Evolutionary conservation across 805 yeast genomes (phyloP).

Genomic region (Clavispora asparagi): DNA sequence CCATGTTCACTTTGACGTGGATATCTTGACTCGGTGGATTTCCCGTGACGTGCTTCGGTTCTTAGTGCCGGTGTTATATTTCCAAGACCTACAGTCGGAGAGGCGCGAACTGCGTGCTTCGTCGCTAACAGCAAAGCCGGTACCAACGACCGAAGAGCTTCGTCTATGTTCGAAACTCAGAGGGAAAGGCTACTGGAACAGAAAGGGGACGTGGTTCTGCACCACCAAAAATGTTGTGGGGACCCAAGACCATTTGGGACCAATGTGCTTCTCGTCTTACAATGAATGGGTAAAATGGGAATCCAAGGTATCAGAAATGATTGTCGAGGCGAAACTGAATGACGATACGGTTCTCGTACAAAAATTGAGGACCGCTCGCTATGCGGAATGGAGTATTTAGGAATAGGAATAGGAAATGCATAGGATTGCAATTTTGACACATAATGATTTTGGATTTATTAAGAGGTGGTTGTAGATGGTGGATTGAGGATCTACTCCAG

Average conservation of each 20-base stretch:
- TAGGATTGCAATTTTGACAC: no score
- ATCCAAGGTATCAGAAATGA: slow-evolving; percentile 1
- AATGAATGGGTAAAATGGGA: slow-evolving; percentile 19
- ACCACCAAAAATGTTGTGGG: slow-evolving; percentile 7
- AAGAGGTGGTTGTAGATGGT: no score
- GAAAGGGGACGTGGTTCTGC: slow-evolving; percentile 18
- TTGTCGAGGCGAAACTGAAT: slow-evolving; percentile 5
- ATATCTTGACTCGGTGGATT: slow-evolving; percentile 16
- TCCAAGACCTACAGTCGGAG: slow-evolving; percentile 12
- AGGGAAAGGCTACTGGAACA: slow-evolving; percentile 15
- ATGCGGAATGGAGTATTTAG: neutral
- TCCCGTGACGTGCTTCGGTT: slow-evolving; percentile 13
- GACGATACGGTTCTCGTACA: slow-evolving; percentile 2
- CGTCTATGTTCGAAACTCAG: slow-evolving; percentile 7
- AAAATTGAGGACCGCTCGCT: neutral
- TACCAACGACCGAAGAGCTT: slow-evolving; percentile 15
- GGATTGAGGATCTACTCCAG: no score
- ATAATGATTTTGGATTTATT: no score
- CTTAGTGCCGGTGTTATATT: slow-evolving; percentile 16
- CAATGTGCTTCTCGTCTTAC: slow-evolving; percentile 11
- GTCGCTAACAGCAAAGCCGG: slow-evolving; percentile 10
- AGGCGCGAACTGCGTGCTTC: slow-evolving; percentile 2
- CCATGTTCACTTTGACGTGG: slow-evolving; percentile 11
- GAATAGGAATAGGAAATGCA: neutral
- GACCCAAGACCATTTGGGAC: slow-evolving; percentile 12